These are phyloP conservation scores for Fusarium sp. DNA, from an alignment of 2,329 filamentous ascomycete genomes.

Conservation along the genomic window DNA sequence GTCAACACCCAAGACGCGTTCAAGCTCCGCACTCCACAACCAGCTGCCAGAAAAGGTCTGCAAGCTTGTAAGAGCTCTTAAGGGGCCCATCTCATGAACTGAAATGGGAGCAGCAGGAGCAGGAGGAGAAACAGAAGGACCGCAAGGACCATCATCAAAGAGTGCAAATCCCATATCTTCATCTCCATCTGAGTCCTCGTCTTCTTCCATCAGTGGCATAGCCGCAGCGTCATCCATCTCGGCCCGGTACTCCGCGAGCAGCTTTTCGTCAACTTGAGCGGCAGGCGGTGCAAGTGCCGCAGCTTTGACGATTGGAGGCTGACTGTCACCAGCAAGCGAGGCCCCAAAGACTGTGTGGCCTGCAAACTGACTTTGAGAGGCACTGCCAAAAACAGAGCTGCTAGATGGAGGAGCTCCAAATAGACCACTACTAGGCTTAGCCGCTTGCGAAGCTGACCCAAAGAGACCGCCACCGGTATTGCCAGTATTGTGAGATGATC, in stretches of 20 bases:
- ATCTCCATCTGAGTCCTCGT: neutral
- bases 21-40: conserved; percentile 48
- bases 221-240: conserved; percentile 13
- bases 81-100: conserved; percentile 4
- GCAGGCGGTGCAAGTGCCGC: neutral
- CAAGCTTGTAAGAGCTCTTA: conserved; percentile 59
- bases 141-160: neutral
- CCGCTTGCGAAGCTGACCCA: neutral
- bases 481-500: neutral
- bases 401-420: neutral
- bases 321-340: neutral
- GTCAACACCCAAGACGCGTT: conserved; percentile 43
- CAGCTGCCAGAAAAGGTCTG: conserved; percentile 58
- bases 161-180: conserved; percentile 5
- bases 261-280: neutral
- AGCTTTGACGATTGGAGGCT: neutral
- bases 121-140: neutral
- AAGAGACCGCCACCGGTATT: neutral
- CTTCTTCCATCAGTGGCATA: conserved; percentile 1
- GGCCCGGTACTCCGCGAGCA: neutral
- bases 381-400: neutral
- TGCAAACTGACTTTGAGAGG: neutral
- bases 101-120: neutral
- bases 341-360: neutral
- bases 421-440: neutral